These are phyloP conservation scores for Phyllosticta citribraziliensis DNA, from an alignment of 2,329 filamentous ascomycete genomes.

Conservation along the genomic window DNA sequence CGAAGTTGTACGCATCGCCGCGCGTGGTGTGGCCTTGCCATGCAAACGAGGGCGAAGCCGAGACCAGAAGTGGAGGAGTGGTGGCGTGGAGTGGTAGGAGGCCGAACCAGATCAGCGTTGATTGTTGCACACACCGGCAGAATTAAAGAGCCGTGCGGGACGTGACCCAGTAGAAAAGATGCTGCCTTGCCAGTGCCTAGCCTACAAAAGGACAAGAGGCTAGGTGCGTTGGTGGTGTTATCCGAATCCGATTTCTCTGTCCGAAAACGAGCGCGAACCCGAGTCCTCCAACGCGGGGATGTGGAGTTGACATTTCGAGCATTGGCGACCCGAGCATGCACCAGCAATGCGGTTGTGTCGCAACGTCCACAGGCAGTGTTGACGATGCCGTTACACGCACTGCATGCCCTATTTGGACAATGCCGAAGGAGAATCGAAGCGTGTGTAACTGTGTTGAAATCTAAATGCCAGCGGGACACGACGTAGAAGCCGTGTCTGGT, in stretches of 20 bases:
- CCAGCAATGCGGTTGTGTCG: background rate
- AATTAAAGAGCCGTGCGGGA: too few relatives aligned
- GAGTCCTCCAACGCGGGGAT: background rate
- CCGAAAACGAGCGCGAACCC: background rate
- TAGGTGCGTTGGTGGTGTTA: background rate
- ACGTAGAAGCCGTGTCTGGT: background rate
- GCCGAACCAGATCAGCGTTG: background rate
- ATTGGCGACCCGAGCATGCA: background rate
- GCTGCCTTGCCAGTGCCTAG: background rate
- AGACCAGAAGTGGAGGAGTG: background rate
- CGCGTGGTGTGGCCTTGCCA: background rate
- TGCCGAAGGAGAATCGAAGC: background rate
- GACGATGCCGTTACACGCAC: too few relatives aligned
- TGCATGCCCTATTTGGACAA: background rate
- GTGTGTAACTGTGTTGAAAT: background rate
- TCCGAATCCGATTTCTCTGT: background rate
- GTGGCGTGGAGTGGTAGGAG: background rate
- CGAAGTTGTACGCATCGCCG: background rate
- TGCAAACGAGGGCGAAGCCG: background rate
- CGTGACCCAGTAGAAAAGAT: background rate
- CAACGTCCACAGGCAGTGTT: background rate
- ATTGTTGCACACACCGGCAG: too few relatives aligned
- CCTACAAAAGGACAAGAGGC: background rate
- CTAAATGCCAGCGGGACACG: background rate
- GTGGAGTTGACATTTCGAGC: background rate